These are phyloP conservation scores for Russula abietina DNA, from an alignment of 768 basidiomycete species.

Conservation along the genomic window DNA sequence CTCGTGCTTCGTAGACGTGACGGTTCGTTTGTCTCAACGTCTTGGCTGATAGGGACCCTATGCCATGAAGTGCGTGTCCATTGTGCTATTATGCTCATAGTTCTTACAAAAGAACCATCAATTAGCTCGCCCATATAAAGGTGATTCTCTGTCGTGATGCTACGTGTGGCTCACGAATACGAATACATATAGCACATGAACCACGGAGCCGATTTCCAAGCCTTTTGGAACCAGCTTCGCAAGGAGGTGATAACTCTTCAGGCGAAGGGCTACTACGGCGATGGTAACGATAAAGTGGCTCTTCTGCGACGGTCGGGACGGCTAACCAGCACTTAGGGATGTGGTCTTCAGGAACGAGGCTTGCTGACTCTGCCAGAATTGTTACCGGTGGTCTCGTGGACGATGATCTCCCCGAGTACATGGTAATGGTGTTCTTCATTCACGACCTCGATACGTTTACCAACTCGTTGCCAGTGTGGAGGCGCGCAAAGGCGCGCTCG, in stretches of 20 bases:
- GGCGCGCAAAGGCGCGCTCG: constrained; percentile 64
- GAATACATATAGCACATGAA: constrained; percentile 64
- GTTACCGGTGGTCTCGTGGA: constrained; percentile 45
- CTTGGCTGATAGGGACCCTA: constrained; percentile 68
- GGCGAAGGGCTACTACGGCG: constrained; percentile 72
- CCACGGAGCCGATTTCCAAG: constrained; percentile 71
- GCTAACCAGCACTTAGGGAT: constrained; percentile 44
- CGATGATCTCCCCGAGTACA: constrained; percentile 69
- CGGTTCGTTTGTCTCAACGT: constrained; percentile 55
- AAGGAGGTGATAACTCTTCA: constrained; percentile 67
- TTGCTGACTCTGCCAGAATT: constrained; percentile 57
- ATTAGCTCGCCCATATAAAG: constrained; percentile 77
- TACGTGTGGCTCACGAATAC: neutral
- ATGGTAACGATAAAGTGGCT: constrained; percentile 44
- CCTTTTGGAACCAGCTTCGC: constrained; percentile 61
- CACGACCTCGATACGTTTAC: constrained; percentile 1
- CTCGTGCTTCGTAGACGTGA: constrained; percentile 61
- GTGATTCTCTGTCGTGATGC: constrained; percentile 27
- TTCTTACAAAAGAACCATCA: neutral
- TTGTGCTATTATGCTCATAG: neutral
- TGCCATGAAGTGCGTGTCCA: constrained; percentile 74
- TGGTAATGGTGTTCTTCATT: constrained; percentile 40
- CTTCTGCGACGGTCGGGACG: too few relatives aligned
- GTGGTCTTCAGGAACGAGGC: constrained; percentile 72
- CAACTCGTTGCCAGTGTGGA: constrained; percentile 51